Percentiles rank a stretch among this genome's conserved stretches.
Evolutionary conservation across 306 rosid genomes (phyloP).

Genomic region (Castanea mollissima): DNA sequence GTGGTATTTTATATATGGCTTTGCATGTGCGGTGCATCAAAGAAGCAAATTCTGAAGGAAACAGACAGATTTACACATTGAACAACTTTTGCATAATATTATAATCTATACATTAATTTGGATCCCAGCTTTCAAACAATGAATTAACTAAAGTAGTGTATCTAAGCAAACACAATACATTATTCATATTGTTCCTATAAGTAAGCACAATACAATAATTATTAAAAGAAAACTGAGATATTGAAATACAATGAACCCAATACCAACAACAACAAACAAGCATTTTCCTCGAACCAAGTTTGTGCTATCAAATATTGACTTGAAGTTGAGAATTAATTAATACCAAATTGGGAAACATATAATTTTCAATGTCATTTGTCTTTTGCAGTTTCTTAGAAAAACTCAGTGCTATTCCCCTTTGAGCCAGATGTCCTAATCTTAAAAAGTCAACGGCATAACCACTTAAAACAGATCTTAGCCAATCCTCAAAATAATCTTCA

Average conservation of each 20-base stretch:
- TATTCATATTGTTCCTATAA: too few species aligned
- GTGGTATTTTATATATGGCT: constrained; percentile 24
- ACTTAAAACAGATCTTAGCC: not conserved
- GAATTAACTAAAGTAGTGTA: constrained; percentile 10
- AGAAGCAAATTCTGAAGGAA: constrained; percentile 20
- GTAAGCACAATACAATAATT: not conserved
- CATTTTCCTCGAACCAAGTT: constrained; percentile 18
- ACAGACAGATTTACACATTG: constrained; percentile 19
- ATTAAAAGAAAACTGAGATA: not conserved
- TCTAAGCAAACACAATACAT: constrained; percentile 16
- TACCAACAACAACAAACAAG: constrained; percentile 12
- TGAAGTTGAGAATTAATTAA: not conserved
- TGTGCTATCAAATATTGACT: constrained; percentile 8
- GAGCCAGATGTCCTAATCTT: constrained; percentile 2
- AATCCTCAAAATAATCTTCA: not conserved
- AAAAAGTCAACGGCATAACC: constrained; percentile 1
- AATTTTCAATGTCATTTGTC: not conserved
- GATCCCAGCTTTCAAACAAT: constrained; percentile 14
- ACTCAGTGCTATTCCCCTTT: not conserved
- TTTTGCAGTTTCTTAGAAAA: not conserved
- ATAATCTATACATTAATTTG: constrained; percentile 14
- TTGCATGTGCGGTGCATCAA: constrained; percentile 48
- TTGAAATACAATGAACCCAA: constrained; percentile 21
- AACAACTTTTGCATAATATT: constrained; percentile 15
- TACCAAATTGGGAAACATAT: not conserved